phyloP scores from a whole-genome alignment of 2,329 filamentous ascomycete genomes.

The Coniochaeta pulveracea region DNA sequence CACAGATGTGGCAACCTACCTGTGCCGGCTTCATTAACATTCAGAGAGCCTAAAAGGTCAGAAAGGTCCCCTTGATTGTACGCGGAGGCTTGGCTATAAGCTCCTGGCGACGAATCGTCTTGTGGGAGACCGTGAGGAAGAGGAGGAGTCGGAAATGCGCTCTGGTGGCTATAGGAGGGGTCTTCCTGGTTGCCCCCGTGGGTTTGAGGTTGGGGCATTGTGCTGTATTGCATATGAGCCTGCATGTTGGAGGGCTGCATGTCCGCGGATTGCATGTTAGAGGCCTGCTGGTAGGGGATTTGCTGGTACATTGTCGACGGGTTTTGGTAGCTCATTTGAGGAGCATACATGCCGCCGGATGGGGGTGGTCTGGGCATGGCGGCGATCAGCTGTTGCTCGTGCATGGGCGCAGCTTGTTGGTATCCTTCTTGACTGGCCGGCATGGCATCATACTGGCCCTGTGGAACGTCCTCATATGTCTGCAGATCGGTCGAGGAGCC shows the following conservation, averaged over 20 bases:
- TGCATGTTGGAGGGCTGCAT: no score
- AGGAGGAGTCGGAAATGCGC: constrained; percentile 43
- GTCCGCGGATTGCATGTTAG: constrained; percentile 36
- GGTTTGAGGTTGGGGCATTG: no score
- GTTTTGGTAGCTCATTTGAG: constrained; percentile 36
- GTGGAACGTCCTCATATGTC: constrained; percentile 39
- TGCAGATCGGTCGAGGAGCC: constrained; percentile 34
- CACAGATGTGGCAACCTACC: constrained; percentile 48
- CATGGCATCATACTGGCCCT: constrained; percentile 25
- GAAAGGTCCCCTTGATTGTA: constrained; percentile 63
- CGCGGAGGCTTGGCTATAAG: constrained; percentile 48
- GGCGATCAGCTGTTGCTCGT: constrained; percentile 29
- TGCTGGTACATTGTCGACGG: constrained; percentile 31
- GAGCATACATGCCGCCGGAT: constrained; percentile 34
- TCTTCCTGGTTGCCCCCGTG: constrained; percentile 39
- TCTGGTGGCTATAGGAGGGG: constrained; percentile 34
- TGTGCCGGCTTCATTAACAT: constrained; percentile 77
- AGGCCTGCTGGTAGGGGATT: constrained; percentile 33
- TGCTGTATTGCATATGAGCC: no score
- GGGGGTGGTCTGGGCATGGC: constrained; percentile 25
- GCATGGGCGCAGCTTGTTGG: constrained; percentile 25
- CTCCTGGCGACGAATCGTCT: constrained; percentile 34
- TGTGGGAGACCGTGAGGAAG: constrained; percentile 28
- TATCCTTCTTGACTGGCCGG: constrained; percentile 29
- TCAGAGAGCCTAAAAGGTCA: constrained; percentile 74